Base-by-base conservation (phyloP, 768 basidiomycete genomes). In the Royoungia palumana region DNA sequence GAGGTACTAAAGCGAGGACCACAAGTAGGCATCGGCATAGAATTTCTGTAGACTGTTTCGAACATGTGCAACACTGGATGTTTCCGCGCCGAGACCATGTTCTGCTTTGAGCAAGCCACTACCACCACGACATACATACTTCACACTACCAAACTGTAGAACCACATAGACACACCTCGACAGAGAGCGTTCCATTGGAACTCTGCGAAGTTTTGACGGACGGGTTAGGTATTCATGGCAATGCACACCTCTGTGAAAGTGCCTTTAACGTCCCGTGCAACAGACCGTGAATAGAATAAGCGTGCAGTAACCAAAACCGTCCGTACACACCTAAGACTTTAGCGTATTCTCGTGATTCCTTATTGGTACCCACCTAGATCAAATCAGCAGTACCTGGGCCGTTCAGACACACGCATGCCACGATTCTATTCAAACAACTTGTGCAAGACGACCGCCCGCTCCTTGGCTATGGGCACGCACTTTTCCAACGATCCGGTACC, bases 21-120 rank as follows among this genome's bases (percentile, higher is more conserved):
- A 38, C 89, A 89, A 66, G 79, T 90, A 22, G 91, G 91, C 4
- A 78, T 94, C 54, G 91, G 88, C 2, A 61, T 91, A 47, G 86
- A 89, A 55, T 89, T 91, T 70, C 60, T 89, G 62, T 92, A 65
- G 52, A 28, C 16, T 17, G 30, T 41, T 38, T 41, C 25, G 12
- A 16, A 28, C 37, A 3, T 27, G 28, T 40, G 54, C 50, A 50
- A 62, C 39, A 24, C 47, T 41, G 46, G 53, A 47, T 47, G 17
- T 32, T 38, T 40, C 28, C 17, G 11, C 28, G 13, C 11, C 28
- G 28, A 47, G 32, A 38, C 12, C 9, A 14, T 5, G 21, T 13
- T 35, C 47, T 46, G 22, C 39, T 39, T n/a, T 11, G 21, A 28
- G 12, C n/a, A 21, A 7, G 14, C 32, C 32, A 8, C 5, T 25